These are phyloP conservation scores for Orbilia brochopaga DNA, from an alignment of 2,329 filamentous ascomycete genomes.

Conservation along the genomic window DNA sequence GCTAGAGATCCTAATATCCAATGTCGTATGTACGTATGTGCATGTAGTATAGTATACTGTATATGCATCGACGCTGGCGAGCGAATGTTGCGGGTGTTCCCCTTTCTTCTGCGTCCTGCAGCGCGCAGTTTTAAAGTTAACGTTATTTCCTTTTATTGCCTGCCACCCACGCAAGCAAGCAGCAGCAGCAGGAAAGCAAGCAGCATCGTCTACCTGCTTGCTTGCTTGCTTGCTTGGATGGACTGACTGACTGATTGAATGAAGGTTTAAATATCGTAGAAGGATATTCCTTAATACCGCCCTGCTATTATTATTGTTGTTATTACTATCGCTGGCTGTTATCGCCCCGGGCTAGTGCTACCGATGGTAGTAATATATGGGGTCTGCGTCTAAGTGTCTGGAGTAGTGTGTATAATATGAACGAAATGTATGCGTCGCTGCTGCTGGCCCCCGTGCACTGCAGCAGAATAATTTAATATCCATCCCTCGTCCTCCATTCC, in stretches of 20 bases:
- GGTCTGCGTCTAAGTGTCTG: neutral
- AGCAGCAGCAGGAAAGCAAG: neutral
- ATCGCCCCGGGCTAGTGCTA: neutral
- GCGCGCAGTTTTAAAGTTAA: neutral
- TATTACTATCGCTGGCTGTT: neutral
- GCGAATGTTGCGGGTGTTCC: neutral
- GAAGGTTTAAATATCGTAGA: no score
- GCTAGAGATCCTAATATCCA: no score
- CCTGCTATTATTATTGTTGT: neutral
- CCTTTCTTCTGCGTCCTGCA: constrained; percentile 3
- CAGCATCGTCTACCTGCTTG: no score
- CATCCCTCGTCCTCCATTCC: constrained; percentile 4
- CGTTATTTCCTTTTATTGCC: neutral
- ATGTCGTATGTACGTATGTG: no score
- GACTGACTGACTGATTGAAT: no score
- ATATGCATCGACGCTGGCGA: neutral
- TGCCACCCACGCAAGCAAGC: neutral
- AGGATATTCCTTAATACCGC: neutral
- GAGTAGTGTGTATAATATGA: no score
- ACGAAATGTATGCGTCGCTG: neutral
- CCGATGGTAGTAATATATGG: no score
- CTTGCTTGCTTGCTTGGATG: no score
- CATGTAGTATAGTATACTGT: neutral
- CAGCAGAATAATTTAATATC: neutral
- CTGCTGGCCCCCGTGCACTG: constrained; percentile 1